Evolutionary conservation across 306 rosid genomes (phyloP).

Genomic region (Potentilla sterilis): DNA sequence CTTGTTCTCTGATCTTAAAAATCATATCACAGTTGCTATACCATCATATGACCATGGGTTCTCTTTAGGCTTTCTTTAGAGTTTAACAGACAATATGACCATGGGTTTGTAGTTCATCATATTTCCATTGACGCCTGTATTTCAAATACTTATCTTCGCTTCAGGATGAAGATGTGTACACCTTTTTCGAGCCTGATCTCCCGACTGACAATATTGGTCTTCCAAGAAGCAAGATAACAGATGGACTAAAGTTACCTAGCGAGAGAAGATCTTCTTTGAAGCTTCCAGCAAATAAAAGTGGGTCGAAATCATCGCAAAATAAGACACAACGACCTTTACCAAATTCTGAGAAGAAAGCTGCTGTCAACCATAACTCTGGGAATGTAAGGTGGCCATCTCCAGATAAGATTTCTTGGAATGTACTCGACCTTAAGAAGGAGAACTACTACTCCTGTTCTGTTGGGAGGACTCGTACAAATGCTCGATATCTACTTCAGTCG

Average conservation of each 20-base stretch:
- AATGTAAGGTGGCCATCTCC: conserved; percentile 42
- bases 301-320: conserved; percentile 49
- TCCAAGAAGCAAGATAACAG: conserved; percentile 53
- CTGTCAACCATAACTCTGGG: conserved; percentile 37
- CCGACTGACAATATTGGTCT: conserved; percentile 40
- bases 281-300: conserved; percentile 44
- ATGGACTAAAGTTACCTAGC: conserved; percentile 46
- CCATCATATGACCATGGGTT: no score
- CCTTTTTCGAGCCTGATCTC: conserved; percentile 92
- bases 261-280: conserved; percentile 60
- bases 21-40: not conserved
- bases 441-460: conserved; percentile 95
- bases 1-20: not conserved
- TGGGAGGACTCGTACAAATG: conserved; percentile 69
- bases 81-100: not conserved
- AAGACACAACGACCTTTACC: conserved; percentile 36
- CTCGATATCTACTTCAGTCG: conserved; percentile 65
- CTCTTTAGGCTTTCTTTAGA: no score
- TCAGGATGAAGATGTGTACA: conserved; percentile 94
- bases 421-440: conserved; percentile 86
- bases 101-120: not conserved
- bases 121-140: not conserved
- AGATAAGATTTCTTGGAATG: conserved; percentile 83
- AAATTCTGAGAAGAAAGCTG: conserved; percentile 52
- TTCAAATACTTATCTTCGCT: conserved; percentile 5